Evolutionary conservation across 306 rosid species (phyloP).

Genomic region (Lagenaria siceraria): DNA sequence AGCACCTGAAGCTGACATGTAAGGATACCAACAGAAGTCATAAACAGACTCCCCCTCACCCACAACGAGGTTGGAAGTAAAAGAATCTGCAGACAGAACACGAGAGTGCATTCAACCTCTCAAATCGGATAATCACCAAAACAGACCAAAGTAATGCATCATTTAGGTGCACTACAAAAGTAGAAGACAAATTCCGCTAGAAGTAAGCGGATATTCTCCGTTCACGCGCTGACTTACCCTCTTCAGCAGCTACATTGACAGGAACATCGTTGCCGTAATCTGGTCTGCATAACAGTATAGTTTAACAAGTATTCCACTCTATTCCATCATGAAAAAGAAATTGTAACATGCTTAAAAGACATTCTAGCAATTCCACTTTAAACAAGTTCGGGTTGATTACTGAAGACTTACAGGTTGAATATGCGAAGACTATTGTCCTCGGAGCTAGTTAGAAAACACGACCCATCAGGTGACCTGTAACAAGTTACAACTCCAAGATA

Average conservation of each 20-base stretch:
- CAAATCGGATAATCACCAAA: too few species aligned
- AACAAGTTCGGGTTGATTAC: not conserved
- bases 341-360: not conserved
- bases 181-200: not conserved
- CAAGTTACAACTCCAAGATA: not conserved
- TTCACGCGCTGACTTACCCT: conserved; percentile 24
- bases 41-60: conserved; percentile 79
- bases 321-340: not conserved
- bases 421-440: conserved; percentile 70
- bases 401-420: conserved; percentile 39
- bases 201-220: not conserved
- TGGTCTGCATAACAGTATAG: conserved; percentile 34
- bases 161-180: not conserved
- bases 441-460: conserved; percentile 69
- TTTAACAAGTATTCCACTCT: not conserved
- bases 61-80: conserved; percentile 47
- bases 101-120: too few species aligned
- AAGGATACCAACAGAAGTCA: conserved; percentile 96
- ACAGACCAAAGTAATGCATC: not conserved
- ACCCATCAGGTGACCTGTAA: conserved; percentile 86
- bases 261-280: conserved; percentile 19
- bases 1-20: conserved; percentile 89
- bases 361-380: not conserved
- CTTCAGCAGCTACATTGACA: conserved; percentile 19
- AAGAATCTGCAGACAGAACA: conserved; percentile 47